phyloP scores from a whole-genome alignment of 2,329 filamentous ascomycete genomes.

The Penicillium sp. region DNA sequence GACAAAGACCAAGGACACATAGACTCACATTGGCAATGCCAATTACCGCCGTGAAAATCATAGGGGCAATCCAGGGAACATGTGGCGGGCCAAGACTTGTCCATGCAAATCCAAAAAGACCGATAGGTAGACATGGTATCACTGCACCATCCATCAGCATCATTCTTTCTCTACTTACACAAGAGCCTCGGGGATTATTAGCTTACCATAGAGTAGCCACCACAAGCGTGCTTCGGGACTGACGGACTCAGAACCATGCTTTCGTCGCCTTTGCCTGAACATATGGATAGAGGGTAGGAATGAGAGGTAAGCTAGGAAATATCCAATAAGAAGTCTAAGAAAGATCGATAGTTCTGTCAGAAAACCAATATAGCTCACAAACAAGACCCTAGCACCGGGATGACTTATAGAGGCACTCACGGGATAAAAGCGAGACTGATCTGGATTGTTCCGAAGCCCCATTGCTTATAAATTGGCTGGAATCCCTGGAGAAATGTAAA shows the following conservation, averaged over 20 bases:
- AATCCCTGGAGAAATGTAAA: constrained; percentile 67
- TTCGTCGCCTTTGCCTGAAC: constrained; percentile 43
- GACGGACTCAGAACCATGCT: constrained; percentile 53
- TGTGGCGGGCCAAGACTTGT: constrained; percentile 58
- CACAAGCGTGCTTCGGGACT: constrained; percentile 68
- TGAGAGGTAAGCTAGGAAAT: constrained; percentile 57
- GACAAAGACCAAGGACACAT: constrained; percentile 7
- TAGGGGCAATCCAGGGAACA: constrained; percentile 64
- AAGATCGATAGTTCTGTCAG: too few relatives aligned
- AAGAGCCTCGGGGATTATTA: too few relatives aligned
- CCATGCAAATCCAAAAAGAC: constrained; percentile 66
- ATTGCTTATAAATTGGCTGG: constrained; percentile 55
- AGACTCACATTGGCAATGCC: constrained; percentile 64
- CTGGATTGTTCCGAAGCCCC: constrained; percentile 23
- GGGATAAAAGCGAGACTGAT: constrained; percentile 31
- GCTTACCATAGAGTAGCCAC: constrained; percentile 59
- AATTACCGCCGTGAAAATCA: constrained; percentile 63
- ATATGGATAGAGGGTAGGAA: constrained; percentile 58
- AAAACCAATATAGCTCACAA: too few relatives aligned
- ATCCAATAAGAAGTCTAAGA: constrained; percentile 52
- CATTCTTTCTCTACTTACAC: too few relatives aligned
- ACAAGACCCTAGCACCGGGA: too few relatives aligned
- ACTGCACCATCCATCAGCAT: constrained; percentile 57
- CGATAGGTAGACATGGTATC: constrained; percentile 61
- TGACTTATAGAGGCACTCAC: too few relatives aligned